These are phyloP conservation scores for Globisporangium solare DNA, from an alignment of 352 stramenopile genomes.

Conservation along the genomic window DNA sequence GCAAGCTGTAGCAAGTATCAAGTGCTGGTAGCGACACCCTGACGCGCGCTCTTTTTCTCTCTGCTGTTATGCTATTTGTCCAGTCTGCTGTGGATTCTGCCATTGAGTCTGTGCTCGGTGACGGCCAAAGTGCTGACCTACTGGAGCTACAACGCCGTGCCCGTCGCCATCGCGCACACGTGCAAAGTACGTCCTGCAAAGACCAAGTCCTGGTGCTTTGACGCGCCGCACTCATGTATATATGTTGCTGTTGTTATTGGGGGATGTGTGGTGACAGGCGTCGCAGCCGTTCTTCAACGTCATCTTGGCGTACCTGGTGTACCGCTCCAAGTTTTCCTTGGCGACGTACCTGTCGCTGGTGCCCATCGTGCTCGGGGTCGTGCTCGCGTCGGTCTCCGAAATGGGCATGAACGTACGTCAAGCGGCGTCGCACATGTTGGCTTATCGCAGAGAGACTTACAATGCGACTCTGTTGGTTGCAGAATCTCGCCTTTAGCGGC, in stretches of 20 bases:
- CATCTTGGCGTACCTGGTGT: conserved; percentile 66
- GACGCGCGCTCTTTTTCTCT: too few relatives aligned
- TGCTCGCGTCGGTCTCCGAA: conserved; percentile 81
- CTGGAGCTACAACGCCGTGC: conserved; percentile 85
- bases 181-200: conserved; percentile 45
- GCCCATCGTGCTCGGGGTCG: conserved; percentile 78
- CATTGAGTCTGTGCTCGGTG: conserved; percentile 78
- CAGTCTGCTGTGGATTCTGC: conserved; percentile 72
- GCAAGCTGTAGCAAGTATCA: neutral
- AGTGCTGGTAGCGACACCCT: neutral
- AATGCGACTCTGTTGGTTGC: neutral
- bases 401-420: conserved; percentile 70
- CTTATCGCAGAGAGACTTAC: neutral
- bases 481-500: conserved; percentile 68
- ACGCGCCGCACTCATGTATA: neutral
- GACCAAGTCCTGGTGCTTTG: neutral
- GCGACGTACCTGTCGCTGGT: conserved; percentile 76
- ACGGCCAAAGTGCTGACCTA: conserved; percentile 81
- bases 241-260: neutral
- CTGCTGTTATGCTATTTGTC: neutral
- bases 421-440: conserved; percentile 7
- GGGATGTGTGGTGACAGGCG: conserved; percentile 19
- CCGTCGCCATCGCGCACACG: conserved; percentile 79
- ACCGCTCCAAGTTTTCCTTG: conserved; percentile 66
- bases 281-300: conserved; percentile 88